phyloP scores from a whole-genome alignment of 495 filamentous ascomycete species.

The Letharia columbiana region DNA sequence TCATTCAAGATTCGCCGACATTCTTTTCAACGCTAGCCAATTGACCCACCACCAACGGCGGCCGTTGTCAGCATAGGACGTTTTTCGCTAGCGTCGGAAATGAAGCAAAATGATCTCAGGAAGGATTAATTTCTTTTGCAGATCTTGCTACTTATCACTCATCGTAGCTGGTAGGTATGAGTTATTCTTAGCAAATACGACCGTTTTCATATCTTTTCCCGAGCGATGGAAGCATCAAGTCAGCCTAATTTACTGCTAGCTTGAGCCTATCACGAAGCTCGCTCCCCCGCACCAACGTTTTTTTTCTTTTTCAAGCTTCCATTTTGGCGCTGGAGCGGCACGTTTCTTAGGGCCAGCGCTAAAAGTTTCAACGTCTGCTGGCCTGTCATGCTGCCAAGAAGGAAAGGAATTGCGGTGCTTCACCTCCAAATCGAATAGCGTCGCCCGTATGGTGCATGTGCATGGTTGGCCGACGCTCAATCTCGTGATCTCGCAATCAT shows the following conservation, averaged over 20 bases:
- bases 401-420: not conserved
- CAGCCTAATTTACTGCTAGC: constrained; percentile 11
- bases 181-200: constrained; percentile 12
- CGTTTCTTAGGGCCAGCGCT: not conserved
- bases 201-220: not conserved
- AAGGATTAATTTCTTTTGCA: not conserved
- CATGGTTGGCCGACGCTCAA: not conserved
- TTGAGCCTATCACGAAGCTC: not conserved
- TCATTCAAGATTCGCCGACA: not conserved
- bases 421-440: not conserved
- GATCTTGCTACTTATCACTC: not conserved
- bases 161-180: not conserved
- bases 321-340: constrained; percentile 8
- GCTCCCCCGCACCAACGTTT: not conserved
- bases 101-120: not conserved
- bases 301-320: not conserved
- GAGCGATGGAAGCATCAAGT: not conserved
- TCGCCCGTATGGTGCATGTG: not conserved
- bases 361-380: constrained; percentile 3
- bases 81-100: constrained; percentile 2
- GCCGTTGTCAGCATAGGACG: not conserved
- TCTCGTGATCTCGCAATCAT: constrained; percentile 9
- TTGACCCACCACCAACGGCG: not conserved
- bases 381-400: constrained; percentile 5
- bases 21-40: not conserved